A percentile compares a stretch with the other conserved stretches of the same genome.
phyloP scores from a whole-genome alignment of 352 stramenopile genomes.

The Pythium phragmiticola region DNA sequence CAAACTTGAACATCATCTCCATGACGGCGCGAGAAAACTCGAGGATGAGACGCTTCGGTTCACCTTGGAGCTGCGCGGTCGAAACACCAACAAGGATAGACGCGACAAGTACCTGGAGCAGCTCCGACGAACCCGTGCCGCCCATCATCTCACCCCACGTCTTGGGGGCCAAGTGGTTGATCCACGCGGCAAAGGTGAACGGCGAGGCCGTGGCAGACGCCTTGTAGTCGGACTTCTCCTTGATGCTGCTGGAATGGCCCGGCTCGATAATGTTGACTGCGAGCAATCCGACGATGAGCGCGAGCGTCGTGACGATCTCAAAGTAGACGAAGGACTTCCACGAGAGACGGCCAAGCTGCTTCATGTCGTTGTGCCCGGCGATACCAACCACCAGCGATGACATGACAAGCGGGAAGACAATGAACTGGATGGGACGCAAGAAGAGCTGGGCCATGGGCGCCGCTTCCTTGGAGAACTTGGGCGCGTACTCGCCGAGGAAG shows the following conservation, averaged over 20 bases:
- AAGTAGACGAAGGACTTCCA: conserved; percentile 36
- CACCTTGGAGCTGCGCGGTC: conserved; percentile 34
- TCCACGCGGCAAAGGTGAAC: conserved; percentile 39
- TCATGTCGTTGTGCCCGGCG: conserved; percentile 56
- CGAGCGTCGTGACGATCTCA: conserved; percentile 41
- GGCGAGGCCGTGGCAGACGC: conserved; percentile 21
- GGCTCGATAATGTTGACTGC: conserved; percentile 55
- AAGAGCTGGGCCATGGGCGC: conserved; percentile 57
- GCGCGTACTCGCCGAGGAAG: conserved; percentile 47
- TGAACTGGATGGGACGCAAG: conserved; percentile 37
- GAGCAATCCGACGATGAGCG: conserved; percentile 45
- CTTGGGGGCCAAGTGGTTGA: conserved; percentile 16
- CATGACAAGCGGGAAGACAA: conserved; percentile 48
- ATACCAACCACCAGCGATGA: conserved; percentile 59
- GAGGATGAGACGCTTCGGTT: conserved; percentile 46
- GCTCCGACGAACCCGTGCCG: conserved; percentile 26
- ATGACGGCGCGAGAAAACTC: conserved; percentile 45
- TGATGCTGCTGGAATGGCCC: conserved; percentile 38
- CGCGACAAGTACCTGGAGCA: conserved; percentile 54
- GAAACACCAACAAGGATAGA: conserved; percentile 43
- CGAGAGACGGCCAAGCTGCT: conserved; percentile 52
- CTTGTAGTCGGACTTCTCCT: conserved; percentile 37
- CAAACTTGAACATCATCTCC: conserved; percentile 75
- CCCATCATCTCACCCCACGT: conserved; percentile 18
- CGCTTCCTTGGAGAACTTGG: conserved; percentile 45